Percentiles rank a stretch among this genome's conserved stretches.
phyloP scores from a whole-genome alignment of 768 basidiomycete species.

The Agrocybe praecox region DNA sequence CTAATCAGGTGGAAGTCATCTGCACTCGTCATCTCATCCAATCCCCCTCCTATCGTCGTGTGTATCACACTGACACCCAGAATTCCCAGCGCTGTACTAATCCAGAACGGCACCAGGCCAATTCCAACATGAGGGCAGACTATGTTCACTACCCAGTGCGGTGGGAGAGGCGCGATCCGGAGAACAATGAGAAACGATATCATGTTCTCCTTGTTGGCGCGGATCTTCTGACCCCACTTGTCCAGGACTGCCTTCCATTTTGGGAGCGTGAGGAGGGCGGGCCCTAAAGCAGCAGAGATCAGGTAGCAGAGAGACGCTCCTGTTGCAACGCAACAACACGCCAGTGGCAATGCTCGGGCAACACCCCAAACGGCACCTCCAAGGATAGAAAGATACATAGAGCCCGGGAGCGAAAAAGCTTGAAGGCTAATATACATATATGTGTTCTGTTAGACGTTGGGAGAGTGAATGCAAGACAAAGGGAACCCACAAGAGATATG shows the following conservation, averaged over 20 bases:
- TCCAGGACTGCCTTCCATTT: slow-evolving; percentile 84
- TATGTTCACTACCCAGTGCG: slow-evolving; percentile 96
- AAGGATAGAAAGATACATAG: slow-evolving; percentile 97
- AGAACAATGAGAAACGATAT: slow-evolving; percentile 94
- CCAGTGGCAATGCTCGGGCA: slow-evolving; percentile 81
- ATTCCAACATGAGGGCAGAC: slow-evolving; percentile 93
- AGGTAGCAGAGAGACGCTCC: slow-evolving; percentile 93
- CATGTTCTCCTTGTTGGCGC: slow-evolving; percentile 79
- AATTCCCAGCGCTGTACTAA: slow-evolving; percentile 87
- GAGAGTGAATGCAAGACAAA: slow-evolving; percentile 3
- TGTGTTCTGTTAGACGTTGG: not conserved
- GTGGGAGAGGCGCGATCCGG: slow-evolving; percentile 91
- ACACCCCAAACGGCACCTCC: slow-evolving; percentile 97
- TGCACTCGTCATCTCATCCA: slow-evolving; percentile 94
- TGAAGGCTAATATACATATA: slow-evolving; percentile 68
- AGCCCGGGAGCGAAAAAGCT: slow-evolving; percentile 94
- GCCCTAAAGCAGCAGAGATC: slow-evolving; percentile 90
- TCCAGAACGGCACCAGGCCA: slow-evolving; percentile 83
- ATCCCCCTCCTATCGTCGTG: slow-evolving; percentile 89
- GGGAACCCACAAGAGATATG: slow-evolving; percentile 85
- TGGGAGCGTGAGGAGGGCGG: slow-evolving; percentile 85
- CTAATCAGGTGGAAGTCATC: slow-evolving; percentile 94
- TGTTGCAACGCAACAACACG: slow-evolving; percentile 88
- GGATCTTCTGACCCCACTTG: slow-evolving; percentile 79
- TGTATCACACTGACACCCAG: slow-evolving; percentile 93